Percentiles rank a stretch among this genome's conserved stretches.
phyloP scores from a whole-genome alignment of 164 flowering plant species.

The Liriodendron chinense region DNA sequence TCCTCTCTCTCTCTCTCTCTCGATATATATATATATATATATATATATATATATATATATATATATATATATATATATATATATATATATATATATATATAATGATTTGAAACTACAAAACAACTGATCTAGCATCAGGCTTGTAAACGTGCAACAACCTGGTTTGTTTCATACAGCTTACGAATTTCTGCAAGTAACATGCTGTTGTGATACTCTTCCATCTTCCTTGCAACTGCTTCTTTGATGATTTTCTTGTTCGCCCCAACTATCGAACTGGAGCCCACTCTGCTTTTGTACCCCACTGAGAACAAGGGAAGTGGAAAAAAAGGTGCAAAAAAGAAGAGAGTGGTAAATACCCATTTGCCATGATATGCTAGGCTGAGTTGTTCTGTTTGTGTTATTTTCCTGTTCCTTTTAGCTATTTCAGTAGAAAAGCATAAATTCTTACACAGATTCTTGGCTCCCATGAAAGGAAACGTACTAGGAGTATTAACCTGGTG shows the following conservation, averaged over 20 bases:
- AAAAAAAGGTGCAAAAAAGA: not conserved
- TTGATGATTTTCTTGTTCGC: slow-evolving; percentile 30
- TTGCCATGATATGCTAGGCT: not conserved
- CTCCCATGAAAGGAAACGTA: slow-evolving; percentile 48
- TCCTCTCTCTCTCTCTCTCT: no score
- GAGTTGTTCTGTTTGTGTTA: not conserved
- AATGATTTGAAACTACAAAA: no score
- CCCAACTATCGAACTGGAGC: slow-evolving; percentile 35
- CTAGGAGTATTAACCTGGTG: slow-evolving; percentile 73
- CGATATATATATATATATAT: no score
- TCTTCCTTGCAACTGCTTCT: slow-evolving; percentile 38
- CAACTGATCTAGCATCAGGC: no score
- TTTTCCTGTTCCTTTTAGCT: not conserved
- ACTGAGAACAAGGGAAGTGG: slow-evolving; percentile 26
- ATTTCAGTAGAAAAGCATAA: slow-evolving; percentile 12
- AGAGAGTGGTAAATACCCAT: not conserved
- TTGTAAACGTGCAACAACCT: slow-evolving; percentile 26
- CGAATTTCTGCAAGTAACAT: slow-evolving; percentile 27
- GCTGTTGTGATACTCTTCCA: slow-evolving; percentile 37
- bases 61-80: no score
- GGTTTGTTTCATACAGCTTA: slow-evolving; percentile 19
- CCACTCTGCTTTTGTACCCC: slow-evolving; percentile 52
- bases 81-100: no score
- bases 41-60: no score
- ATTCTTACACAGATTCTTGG: slow-evolving; percentile 37